These are phyloP conservation scores for Coelastrella sp. DNA, from an alignment of 139 green algal species.

Conservation along the genomic window DNA sequence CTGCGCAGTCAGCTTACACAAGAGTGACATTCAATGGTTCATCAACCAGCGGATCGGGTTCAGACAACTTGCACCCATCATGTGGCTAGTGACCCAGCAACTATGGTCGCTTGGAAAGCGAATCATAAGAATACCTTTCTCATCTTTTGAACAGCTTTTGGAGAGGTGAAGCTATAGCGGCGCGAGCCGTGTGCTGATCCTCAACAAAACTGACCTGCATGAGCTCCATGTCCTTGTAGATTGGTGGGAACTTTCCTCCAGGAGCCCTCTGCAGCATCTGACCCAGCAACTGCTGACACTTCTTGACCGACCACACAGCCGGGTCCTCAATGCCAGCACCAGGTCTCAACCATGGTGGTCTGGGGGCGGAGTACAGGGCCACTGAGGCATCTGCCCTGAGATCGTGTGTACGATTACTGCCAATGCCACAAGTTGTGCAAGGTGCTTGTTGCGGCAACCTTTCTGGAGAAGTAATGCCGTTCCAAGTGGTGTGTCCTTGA, in stretches of 20 bases:
- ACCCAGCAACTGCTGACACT: slow-evolving; percentile 19
- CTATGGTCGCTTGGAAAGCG: not conserved
- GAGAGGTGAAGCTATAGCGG: too few relatives aligned
- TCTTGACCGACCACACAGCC: slow-evolving; percentile 32
- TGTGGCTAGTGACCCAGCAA: not conserved
- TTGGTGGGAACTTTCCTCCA: slow-evolving; percentile 29
- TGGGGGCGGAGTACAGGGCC: not conserved
- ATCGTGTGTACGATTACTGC: not conserved
- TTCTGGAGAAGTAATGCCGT: too few relatives aligned
- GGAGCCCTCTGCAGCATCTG: slow-evolving; percentile 38
- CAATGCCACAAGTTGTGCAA: not conserved
- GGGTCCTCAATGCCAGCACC: slow-evolving; percentile 39
- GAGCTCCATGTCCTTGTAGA: slow-evolving; percentile 11
- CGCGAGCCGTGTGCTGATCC: not conserved
- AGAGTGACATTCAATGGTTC: too few relatives aligned
- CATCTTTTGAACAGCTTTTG: too few relatives aligned
- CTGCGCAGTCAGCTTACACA: too few relatives aligned
- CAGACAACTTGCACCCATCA: not conserved
- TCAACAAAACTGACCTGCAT: slow-evolving; percentile 22
- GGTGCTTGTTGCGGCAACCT: too few relatives aligned
- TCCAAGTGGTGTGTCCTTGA: too few relatives aligned
- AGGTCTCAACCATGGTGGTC: slow-evolving; percentile 17
- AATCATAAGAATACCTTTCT: not conserved
- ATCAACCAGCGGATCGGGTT: not conserved
- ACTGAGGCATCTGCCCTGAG: not conserved